Conservation (phyloP, 2,329 filamentous ascomycete genomes). For the Stylonectria norvegica region DNA sequence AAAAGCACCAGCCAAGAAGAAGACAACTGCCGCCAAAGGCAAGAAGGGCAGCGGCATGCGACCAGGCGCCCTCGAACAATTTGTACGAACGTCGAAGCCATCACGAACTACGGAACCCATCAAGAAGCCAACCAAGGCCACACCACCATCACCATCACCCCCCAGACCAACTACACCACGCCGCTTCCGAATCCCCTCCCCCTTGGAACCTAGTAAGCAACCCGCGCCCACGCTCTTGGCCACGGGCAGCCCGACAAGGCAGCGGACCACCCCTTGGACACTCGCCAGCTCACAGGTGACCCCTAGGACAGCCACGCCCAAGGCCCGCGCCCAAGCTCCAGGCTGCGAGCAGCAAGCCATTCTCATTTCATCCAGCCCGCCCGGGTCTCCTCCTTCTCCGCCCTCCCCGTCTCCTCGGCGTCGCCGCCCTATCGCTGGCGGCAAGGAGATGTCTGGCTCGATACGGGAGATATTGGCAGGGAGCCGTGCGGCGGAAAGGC, state of each 20-base stretch:
- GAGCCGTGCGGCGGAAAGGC: slow-evolving; percentile 16
- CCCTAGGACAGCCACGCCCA: slow-evolving; percentile 32
- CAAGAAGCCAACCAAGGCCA: slow-evolving; percentile 8
- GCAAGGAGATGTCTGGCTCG: slow-evolving; percentile 20
- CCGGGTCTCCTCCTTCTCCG: slow-evolving; percentile 34
- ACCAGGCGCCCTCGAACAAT: slow-evolving; percentile 39
- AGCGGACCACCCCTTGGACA: slow-evolving; percentile 35
- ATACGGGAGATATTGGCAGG: slow-evolving; percentile 24
- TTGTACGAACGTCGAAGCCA: slow-evolving; percentile 40
- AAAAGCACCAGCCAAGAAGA: slow-evolving; percentile 26
- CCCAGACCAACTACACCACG: slow-evolving; percentile 9
- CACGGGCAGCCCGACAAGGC: slow-evolving; percentile 19
- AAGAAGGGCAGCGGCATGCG: slow-evolving; percentile 16
- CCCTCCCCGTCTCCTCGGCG: slow-evolving; percentile 21
- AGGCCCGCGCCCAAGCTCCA: slow-evolving; percentile 9
- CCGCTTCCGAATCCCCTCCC: slow-evolving; percentile 24
- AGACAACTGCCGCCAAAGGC: slow-evolving; percentile 10
- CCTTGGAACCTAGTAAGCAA: slow-evolving; percentile 37
- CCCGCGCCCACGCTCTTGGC: slow-evolving; percentile 25
- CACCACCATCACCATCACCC: slow-evolving; percentile 5
- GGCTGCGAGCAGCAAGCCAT: slow-evolving; percentile 36
- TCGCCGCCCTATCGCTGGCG: slow-evolving; percentile 9
- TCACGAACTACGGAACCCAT: slow-evolving; percentile 6
- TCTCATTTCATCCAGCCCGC: slow-evolving; percentile 44
- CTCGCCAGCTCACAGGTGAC: slow-evolving; percentile 42